Evolutionary conservation across 1,139 yeast genomes (phyloP).

Genomic region (Komagataea norvegica): DNA sequence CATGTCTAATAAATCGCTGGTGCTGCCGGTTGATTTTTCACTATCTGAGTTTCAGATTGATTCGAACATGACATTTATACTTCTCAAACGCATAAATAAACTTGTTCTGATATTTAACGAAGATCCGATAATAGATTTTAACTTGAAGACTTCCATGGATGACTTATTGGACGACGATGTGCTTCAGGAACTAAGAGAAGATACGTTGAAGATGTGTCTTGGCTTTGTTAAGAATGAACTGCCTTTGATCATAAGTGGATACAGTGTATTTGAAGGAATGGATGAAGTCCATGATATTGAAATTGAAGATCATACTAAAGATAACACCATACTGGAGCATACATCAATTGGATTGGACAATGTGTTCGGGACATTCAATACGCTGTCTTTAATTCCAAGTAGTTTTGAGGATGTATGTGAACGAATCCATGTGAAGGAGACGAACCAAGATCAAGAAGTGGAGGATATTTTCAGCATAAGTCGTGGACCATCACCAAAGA

Average conservation of each 20-base stretch:
- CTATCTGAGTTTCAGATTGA: slow-evolving; percentile 18
- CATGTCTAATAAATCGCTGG: slow-evolving; percentile 20
- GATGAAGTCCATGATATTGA: slow-evolving; percentile 2
- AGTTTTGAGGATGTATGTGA: slow-evolving; percentile 19
- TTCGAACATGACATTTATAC: slow-evolving; percentile 21
- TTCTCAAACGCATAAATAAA: slow-evolving; percentile 15
- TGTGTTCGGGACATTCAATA: slow-evolving; percentile 11
- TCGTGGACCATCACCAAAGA: slow-evolving; percentile 6
- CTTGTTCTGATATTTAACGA: slow-evolving; percentile 25
- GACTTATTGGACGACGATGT: slow-evolving; percentile 24
- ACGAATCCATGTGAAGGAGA: slow-evolving; percentile 8
- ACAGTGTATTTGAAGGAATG: slow-evolving; percentile 14
- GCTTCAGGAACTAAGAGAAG: slow-evolving; percentile 19
- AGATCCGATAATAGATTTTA: slow-evolving; percentile 22
- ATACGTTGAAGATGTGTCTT: slow-evolving; percentile 17
- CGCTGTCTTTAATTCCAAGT: slow-evolving; percentile 17
- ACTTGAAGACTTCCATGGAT: slow-evolving; percentile 24
- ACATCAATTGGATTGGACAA: no score
- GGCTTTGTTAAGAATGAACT: slow-evolving; percentile 22
- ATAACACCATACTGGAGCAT: not conserved
- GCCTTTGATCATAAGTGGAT: slow-evolving; percentile 19
- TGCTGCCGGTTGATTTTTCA: slow-evolving; percentile 24
- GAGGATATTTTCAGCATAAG: no score
- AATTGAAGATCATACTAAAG: slow-evolving; percentile 5
- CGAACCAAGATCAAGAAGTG: slow-evolving; percentile 10